A percentile compares a stretch with the other conserved stretches of the same genome.
Evolutionary conservation across 1,284 basidiomycete species (phyloP).

Genomic region (Ceratobasidium sp.): DNA sequence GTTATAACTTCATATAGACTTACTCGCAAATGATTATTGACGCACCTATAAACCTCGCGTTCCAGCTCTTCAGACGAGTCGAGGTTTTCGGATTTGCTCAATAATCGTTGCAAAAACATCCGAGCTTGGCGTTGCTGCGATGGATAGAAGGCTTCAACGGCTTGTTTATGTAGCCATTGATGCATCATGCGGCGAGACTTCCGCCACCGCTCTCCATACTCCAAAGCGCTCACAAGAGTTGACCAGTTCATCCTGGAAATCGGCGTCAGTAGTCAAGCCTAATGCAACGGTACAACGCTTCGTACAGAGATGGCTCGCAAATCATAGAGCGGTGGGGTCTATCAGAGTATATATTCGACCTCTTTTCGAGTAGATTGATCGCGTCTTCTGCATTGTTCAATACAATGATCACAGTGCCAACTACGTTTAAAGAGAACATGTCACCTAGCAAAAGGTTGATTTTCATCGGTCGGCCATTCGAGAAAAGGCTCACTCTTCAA

Average conservation of each 20-base stretch:
- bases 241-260: not conserved
- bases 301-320: slow-evolving; percentile 11
- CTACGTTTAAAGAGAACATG: slow-evolving; percentile 1
- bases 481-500: not conserved
- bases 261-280: not conserved
- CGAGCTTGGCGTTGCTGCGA: not conserved
- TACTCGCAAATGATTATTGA: too few relatives aligned
- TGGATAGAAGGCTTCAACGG: not conserved
- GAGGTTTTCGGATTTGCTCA: not conserved
- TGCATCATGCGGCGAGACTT: slow-evolving; percentile 17
- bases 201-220: slow-evolving; percentile 19
- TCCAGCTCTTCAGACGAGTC: not conserved
- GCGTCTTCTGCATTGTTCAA: slow-evolving; percentile 18
- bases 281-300: not conserved
- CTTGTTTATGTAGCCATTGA: slow-evolving; percentile 10
- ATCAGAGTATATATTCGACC: slow-evolving; percentile 19
- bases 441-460: not conserved
- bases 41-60: not conserved
- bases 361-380: slow-evolving; percentile 13
- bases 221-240: not conserved
- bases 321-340: not conserved
- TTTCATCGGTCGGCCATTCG: not conserved
- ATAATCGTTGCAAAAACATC: not conserved
- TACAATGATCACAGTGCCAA: slow-evolving; percentile 13
- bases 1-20: not conserved